phyloP scores from a whole-genome alignment of 179 eudicot genomes.

The Sideroxylon spinosum region DNA sequence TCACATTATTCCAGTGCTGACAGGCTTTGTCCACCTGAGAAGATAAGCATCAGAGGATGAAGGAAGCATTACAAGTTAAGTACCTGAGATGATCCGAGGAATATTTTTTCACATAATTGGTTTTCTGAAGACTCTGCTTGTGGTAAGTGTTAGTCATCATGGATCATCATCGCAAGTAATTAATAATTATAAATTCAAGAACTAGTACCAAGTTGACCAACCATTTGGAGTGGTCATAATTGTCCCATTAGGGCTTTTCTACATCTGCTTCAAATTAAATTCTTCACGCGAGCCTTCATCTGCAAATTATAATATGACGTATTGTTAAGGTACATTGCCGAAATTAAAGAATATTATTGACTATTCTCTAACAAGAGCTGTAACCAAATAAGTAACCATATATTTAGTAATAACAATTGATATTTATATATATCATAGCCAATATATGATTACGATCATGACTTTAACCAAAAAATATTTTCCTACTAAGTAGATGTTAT shows the following conservation, averaged over 20 bases:
- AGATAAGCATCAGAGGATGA: background rate
- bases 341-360: too few species aligned
- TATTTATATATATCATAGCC: too few species aligned
- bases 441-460: too few species aligned
- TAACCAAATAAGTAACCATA: too few species aligned
- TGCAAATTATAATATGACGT: slow-evolving; percentile 29
- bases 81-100: slow-evolving; percentile 80
- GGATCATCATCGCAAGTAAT: background rate
- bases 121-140: slow-evolving; percentile 97
- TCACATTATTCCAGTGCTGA: too few species aligned
- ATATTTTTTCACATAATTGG: slow-evolving; percentile 92
- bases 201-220: slow-evolving; percentile 22
- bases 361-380: too few species aligned
- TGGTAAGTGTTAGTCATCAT: slow-evolving; percentile 19
- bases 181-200: background rate
- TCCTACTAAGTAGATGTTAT: too few species aligned
- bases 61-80: background rate
- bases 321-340: background rate
- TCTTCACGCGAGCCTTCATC: slow-evolving; percentile 78
- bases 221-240: slow-evolving; percentile 84
- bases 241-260: slow-evolving; percentile 94
- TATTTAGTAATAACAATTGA: too few species aligned
- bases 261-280: slow-evolving; percentile 69
- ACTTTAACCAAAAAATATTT: too few species aligned
- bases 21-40: too few species aligned